phyloP scores from a whole-genome alignment of 2,329 filamentous ascomycete species.

The Nothophaeocryptopus gaeumannii region DNA sequence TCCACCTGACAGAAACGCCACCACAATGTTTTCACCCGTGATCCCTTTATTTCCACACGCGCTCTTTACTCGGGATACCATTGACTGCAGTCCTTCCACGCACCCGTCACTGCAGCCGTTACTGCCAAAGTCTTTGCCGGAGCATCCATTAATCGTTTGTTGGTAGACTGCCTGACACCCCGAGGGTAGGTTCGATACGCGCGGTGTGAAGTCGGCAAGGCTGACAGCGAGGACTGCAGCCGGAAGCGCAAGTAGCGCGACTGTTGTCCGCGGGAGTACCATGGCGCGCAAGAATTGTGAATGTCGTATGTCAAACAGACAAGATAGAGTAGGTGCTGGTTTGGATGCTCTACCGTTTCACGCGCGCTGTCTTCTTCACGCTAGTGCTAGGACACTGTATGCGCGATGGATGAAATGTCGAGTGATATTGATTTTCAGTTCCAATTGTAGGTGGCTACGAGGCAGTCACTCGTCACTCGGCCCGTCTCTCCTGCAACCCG shows the following conservation, averaged over 20 bases:
- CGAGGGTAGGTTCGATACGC: slow-evolving; percentile 39
- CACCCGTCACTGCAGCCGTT: slow-evolving; percentile 42
- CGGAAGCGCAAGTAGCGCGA: slow-evolving; percentile 27
- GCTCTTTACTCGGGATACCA: slow-evolving; percentile 35
- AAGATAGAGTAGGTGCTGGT: too few species aligned
- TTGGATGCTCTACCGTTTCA: too few species aligned
- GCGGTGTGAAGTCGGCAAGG: slow-evolving; percentile 46
- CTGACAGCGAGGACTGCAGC: slow-evolving; percentile 36
- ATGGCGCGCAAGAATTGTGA: background rate
- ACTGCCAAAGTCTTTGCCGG: slow-evolving; percentile 41
- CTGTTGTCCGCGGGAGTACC: background rate
- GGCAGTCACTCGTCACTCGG: too few species aligned
- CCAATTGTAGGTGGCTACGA: too few species aligned
- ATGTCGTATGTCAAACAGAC: too few species aligned
- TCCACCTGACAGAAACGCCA: slow-evolving; percentile 41
- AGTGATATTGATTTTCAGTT: too few species aligned
- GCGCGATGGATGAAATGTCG: too few species aligned
- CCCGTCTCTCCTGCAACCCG: too few species aligned
- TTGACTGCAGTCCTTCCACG: slow-evolving; percentile 39
- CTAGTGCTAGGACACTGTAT: too few species aligned
- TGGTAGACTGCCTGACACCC: slow-evolving; percentile 43
- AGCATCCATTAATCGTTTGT: slow-evolving; percentile 41
- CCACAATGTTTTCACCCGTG: slow-evolving; percentile 41
- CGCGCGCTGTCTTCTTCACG: too few species aligned
- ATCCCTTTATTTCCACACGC: slow-evolving; percentile 38